Evolutionary conservation across 2,329 filamentous ascomycete species (phyloP), one percentile per base, ranked within the genome.

Genomic region (Aspergillus phoenicis): DNA sequence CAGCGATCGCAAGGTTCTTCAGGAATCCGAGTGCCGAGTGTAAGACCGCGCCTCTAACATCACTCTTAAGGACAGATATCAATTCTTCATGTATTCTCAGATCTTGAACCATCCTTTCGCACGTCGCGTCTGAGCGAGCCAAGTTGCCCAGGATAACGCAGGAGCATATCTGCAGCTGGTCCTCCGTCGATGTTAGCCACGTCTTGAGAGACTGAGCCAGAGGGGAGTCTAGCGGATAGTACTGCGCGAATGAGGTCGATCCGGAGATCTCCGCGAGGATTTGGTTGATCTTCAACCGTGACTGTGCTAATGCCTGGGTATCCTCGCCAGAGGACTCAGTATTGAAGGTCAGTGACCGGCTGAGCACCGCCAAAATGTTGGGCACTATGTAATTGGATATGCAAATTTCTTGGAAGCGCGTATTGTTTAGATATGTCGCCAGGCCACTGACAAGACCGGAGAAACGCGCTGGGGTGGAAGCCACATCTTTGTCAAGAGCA

Each of bases 71-170:
- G 24, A 80, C 73, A 3, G 70, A 62, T 54, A 80, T 78, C 28
- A 83, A 64, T 15, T 72, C 68, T 41, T 72, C 60, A 61, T 82
- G 80, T 11, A 81, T 71, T 11, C 71, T 66, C 26, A 78, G 62
- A 13, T 78, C 66, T 26, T 67, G 67, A 8, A 81, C 75, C 72
- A 83, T 77, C 10, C 66, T 66, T 57, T 70, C 64, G 55, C 80
- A 82, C 28, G 78, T 70, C 39, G 73, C 74, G 56, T 81, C 77
- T 8, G 78, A 78, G 36, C 78, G 75, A 30, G 79, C 79, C 38
- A 81, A 60, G 60, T 83, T 83, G 7, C 81, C 81, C 13, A 82
- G 72, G 63, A 82, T 78, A 45, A 82, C 69, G 61, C 80, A 81
- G 17, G 79, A 75, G 56, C 79, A 80, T 51, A 80, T 75, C 43